Percentiles rank a stretch among this genome's conserved stretches.
phyloP scores from a whole-genome alignment of 805 yeast genomes.

The Myxozyma melibiosi region DNA sequence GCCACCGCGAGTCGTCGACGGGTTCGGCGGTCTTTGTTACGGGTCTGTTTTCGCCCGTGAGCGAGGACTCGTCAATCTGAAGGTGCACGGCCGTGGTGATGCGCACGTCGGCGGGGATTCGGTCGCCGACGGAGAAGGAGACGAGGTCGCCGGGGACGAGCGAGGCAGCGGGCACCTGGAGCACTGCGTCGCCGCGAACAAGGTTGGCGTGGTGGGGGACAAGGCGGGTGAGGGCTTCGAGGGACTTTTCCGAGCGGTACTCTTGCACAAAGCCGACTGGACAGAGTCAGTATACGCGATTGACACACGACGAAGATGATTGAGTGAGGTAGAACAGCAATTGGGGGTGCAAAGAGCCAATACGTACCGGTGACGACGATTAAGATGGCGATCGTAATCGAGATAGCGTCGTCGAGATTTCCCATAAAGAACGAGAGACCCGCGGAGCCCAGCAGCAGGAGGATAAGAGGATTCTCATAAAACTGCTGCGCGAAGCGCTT shows the following conservation, averaged over 20 bases:
- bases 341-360: too few relatives aligned
- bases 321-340: background rate
- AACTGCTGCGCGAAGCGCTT: conserved; percentile 77
- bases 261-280: conserved; percentile 95
- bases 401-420: conserved; percentile 93
- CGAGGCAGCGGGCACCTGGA: conserved; percentile 76
- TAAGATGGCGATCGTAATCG: conserved; percentile 85
- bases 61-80: conserved; percentile 86
- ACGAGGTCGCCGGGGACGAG: conserved; percentile 97
- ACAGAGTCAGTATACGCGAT: background rate
- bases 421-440: conserved; percentile 86
- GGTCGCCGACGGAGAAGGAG: conserved; percentile 86
- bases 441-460: conserved; percentile 88
- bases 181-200: conserved; percentile 68
- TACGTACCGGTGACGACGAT: conserved; percentile 75
- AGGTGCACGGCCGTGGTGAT: conserved; percentile 76
- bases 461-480: conserved; percentile 86
- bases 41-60: conserved; percentile 94
- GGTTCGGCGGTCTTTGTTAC: conserved; percentile 64
- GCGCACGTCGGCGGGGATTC: conserved; percentile 94
- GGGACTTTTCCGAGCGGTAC: conserved; percentile 89
- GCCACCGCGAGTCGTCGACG: conserved; percentile 40
- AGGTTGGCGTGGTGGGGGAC: conserved; percentile 97
- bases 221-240: conserved; percentile 87
- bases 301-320: background rate